These are phyloP conservation scores for Eleusine indica DNA, from an alignment of 176 grass and related monocot species.

Conservation along the genomic window DNA sequence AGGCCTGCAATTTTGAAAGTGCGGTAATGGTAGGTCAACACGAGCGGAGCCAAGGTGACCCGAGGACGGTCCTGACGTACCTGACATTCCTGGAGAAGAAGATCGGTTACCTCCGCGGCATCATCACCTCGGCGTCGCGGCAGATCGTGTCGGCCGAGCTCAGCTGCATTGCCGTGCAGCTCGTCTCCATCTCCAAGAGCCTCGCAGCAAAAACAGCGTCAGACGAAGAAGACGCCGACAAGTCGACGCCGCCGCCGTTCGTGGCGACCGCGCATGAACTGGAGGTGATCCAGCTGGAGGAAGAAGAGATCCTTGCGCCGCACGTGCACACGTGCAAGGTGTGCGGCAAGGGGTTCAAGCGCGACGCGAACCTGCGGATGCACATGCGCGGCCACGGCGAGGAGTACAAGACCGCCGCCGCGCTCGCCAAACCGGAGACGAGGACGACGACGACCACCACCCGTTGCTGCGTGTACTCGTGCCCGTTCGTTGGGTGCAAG, in stretches of 20 bases:
- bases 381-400: slow-evolving; percentile 98
- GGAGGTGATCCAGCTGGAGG: slow-evolving; percentile 75
- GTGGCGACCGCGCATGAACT: neutral
- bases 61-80: slow-evolving; percentile 55
- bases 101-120: slow-evolving; percentile 65
- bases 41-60: neutral
- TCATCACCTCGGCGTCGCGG: slow-evolving; percentile 51
- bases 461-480: slow-evolving; percentile 62
- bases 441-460: neutral
- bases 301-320: slow-evolving; percentile 76
- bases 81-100: slow-evolving; percentile 75
- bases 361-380: slow-evolving; percentile 97
- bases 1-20: neutral
- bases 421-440: slow-evolving; percentile 47
- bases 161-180: slow-evolving; percentile 71
- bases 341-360: slow-evolving; percentile 98
- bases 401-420: slow-evolving; percentile 70
- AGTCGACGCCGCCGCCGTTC: neutral
- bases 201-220: slow-evolving; percentile 24
- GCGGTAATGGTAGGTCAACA: neutral
- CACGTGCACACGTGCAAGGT: slow-evolving; percentile 85
- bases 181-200: slow-evolving; percentile 60
- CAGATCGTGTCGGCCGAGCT: slow-evolving; percentile 79
- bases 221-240: neutral
- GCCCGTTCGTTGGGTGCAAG: slow-evolving; percentile 79